phyloP scores from a whole-genome alignment of 305 asterid species.

The Salvia sclarea region DNA sequence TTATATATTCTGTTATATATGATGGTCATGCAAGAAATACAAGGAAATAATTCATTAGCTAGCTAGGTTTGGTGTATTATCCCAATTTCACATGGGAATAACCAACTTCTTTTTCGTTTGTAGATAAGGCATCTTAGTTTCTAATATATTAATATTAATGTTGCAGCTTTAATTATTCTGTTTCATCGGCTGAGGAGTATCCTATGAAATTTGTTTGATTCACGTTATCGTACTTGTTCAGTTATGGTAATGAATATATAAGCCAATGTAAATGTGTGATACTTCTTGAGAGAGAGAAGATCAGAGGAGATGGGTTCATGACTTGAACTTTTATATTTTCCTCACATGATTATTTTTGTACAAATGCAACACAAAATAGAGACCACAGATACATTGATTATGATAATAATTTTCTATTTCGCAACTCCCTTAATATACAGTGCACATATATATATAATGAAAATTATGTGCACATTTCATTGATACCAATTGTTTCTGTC shows the following conservation, averaged over 20 bases:
- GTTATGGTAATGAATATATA: not conserved
- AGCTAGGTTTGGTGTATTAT: constrained; percentile 21
- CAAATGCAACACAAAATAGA: not conserved
- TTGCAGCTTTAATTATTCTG: not conserved
- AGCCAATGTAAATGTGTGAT: not conserved
- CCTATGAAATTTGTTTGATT: constrained; percentile 22
- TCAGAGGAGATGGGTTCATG: not conserved
- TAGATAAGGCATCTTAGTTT: constrained; percentile 18
- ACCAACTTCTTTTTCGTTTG: constrained; percentile 16
- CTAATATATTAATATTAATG: not conserved
- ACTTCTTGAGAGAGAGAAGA: not conserved
- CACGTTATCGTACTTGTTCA: not conserved
- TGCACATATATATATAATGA: too few relatives aligned
- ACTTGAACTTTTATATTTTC: not conserved
- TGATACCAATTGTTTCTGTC: too few relatives aligned
- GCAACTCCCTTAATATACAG: too few relatives aligned
- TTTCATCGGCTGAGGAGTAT: constrained; percentile 26
- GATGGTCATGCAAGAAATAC: too few relatives aligned
- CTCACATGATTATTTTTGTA: too few relatives aligned
- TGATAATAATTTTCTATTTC: too few relatives aligned
- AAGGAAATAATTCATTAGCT: too few relatives aligned
- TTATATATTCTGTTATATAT: too few relatives aligned
- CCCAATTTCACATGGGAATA: constrained; percentile 34
- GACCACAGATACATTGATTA: not conserved
- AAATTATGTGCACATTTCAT: too few relatives aligned